Conservation (phyloP, 2,329 filamentous ascomycete genomes). For the Xylaria sp. region DNA sequence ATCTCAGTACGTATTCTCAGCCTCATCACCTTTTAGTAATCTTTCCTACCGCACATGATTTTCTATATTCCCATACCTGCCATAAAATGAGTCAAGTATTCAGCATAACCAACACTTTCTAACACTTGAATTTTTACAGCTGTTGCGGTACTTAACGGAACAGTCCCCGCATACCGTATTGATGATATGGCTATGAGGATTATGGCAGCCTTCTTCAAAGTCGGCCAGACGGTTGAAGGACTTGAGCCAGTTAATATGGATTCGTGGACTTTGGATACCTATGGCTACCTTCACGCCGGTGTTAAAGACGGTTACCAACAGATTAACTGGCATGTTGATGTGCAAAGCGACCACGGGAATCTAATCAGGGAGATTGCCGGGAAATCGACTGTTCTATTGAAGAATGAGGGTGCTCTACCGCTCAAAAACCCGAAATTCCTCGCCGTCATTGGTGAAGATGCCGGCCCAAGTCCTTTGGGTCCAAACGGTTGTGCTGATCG, state of each 20-base stretch:
- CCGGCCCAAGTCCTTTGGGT: conserved; percentile 74
- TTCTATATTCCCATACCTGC: too few species aligned
- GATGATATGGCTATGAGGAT: conserved; percentile 93
- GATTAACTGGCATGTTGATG: conserved; percentile 83
- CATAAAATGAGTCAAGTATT: too few species aligned
- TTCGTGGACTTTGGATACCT: conserved; percentile 82
- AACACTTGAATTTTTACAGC: conserved; percentile 44
- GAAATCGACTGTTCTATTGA: conserved; percentile 85
- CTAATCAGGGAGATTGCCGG: conserved; percentile 79
- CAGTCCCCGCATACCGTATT: conserved; percentile 81
- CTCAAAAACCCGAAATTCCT: conserved; percentile 79
- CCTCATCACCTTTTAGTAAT: too few species aligned
- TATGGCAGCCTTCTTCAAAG: conserved; percentile 73
- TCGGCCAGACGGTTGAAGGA: conserved; percentile 56
- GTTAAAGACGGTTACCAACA: conserved; percentile 66
- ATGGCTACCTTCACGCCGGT: conserved; percentile 69
- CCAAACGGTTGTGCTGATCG: conserved; percentile 81
- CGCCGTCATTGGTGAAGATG: conserved; percentile 82
- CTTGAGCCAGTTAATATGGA: conserved; percentile 76
- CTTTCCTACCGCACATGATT: too few species aligned
- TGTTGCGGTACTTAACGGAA: conserved; percentile 85
- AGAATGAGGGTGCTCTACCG: conserved; percentile 79
- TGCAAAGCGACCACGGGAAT: conserved; percentile 73
- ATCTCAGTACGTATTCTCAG: conserved; percentile 61
- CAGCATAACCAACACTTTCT: neutral